Evolutionary conservation across 257 asterid species (phyloP).

Genomic region (Solanum neorickii): DNA sequence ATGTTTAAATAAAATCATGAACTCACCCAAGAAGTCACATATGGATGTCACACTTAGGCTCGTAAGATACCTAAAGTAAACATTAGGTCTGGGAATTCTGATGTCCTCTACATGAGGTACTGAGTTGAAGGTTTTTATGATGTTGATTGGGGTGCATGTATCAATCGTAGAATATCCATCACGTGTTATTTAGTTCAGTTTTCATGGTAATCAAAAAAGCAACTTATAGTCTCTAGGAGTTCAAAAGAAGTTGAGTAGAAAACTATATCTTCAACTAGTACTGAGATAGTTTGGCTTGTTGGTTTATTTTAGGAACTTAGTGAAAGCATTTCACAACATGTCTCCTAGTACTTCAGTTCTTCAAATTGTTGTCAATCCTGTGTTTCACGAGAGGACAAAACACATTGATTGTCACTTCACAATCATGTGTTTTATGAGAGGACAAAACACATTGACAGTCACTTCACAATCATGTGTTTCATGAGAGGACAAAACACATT

Average conservation of each 20-base stretch:
- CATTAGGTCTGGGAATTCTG: neutral
- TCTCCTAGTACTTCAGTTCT: too few species aligned
- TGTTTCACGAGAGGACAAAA: neutral
- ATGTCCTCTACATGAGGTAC: neutral
- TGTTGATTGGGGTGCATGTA: too few species aligned
- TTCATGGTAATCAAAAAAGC: too few species aligned
- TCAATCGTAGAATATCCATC: too few species aligned
- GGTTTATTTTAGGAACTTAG: neutral
- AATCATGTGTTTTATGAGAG: too few species aligned
- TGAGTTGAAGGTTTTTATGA: neutral
- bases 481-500: too few species aligned
- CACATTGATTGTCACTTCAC: neutral
- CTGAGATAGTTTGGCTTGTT: neutral
- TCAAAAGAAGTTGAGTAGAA: neutral
- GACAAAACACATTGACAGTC: too few species aligned
- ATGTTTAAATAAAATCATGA: neutral
- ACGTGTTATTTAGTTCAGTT: too few species aligned
- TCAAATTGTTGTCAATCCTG: too few species aligned
- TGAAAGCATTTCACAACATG: neutral
- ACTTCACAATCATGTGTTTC: too few species aligned
- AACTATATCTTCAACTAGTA: too few species aligned
- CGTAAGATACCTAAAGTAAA: neutral
- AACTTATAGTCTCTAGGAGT: neutral
- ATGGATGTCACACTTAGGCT: neutral
- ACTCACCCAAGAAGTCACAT: neutral